These are phyloP conservation scores for Arctium lappa DNA, from an alignment of 129 eudicot genomes.

Conservation along the genomic window DNA sequence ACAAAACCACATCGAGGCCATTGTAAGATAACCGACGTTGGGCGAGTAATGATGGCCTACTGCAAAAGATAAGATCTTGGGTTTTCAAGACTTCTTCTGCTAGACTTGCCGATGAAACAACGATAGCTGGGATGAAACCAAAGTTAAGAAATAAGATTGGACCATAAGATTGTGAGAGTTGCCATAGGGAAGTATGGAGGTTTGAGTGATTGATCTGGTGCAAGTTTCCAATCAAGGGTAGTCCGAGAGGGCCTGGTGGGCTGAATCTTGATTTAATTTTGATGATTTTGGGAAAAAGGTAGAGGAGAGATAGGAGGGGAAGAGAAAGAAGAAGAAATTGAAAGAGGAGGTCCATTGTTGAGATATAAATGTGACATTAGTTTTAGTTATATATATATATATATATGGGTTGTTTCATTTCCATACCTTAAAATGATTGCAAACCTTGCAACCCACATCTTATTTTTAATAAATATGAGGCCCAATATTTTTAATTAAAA, in stretches of 20 bases:
- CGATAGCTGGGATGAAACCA: slow-evolving; percentile 20
- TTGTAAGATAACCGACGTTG: slow-evolving; percentile 6
- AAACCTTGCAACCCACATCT: too few relatives aligned
- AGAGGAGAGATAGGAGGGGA: slow-evolving; percentile 6
- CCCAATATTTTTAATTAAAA: too few relatives aligned
- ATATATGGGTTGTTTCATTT: too few relatives aligned
- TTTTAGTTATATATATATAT: not conserved
- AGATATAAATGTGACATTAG: slow-evolving; percentile 16
- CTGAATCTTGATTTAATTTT: slow-evolving; percentile 1
- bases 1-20: slow-evolving; percentile 14
- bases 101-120: slow-evolving; percentile 19
- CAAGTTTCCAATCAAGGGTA: slow-evolving; percentile 31
- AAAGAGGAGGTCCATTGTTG: not conserved
- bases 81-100: slow-evolving; percentile 20
- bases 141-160: slow-evolving; percentile 14
- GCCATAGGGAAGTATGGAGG: slow-evolving; percentile 23
- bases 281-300: slow-evolving; percentile 19
- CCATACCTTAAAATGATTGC: too few relatives aligned
- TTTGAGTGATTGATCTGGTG: slow-evolving; percentile 21
- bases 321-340: slow-evolving; percentile 1
- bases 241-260: slow-evolving; percentile 26
- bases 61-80: slow-evolving; percentile 15
- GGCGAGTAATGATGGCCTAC: slow-evolving; percentile 9
- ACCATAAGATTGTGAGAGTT: slow-evolving; percentile 24
- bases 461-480: too few relatives aligned